A percentile compares a stretch with the other conserved stretches of the same genome.
phyloP scores from a whole-genome alignment of 306 rosid genomes.

The Chamaecrista fasciculata region DNA sequence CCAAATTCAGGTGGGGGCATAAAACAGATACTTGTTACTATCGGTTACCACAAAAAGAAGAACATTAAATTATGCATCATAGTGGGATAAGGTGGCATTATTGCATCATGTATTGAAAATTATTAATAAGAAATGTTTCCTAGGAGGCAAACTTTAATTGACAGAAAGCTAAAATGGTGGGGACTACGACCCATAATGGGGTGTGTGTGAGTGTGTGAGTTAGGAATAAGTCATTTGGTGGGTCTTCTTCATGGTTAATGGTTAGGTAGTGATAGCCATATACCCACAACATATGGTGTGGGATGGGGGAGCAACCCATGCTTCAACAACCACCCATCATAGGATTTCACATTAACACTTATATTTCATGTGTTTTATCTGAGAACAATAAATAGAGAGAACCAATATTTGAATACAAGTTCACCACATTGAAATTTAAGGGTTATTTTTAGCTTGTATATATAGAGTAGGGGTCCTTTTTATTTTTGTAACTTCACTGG shows the following conservation, averaged over 20 bases:
- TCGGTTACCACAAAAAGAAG: slow-evolving; percentile 11
- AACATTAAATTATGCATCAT: slow-evolving; percentile 22
- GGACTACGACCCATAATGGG: slow-evolving; percentile 43
- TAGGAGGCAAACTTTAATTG: slow-evolving; percentile 59
- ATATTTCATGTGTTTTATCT: no score
- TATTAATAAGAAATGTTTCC: slow-evolving; percentile 77
- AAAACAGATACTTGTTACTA: slow-evolving; percentile 4
- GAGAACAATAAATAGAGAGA: no score
- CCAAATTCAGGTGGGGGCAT: slow-evolving; percentile 5
- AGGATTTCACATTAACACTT: no score
- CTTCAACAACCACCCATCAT: slow-evolving; percentile 49
- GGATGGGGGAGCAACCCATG: slow-evolving; percentile 69
- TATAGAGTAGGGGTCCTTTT: no score
- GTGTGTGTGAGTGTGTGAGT: slow-evolving; percentile 8
- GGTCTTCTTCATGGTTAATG: slow-evolving; percentile 47
- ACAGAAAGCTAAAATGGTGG: slow-evolving; percentile 56
- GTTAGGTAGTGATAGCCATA: slow-evolving; percentile 42
- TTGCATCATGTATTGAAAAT: slow-evolving; percentile 20
- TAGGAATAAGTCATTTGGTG: slow-evolving; percentile 43
- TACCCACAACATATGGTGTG: slow-evolving; percentile 47
- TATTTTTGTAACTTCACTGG: no score
- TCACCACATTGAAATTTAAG: no score
- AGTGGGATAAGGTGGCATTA: slow-evolving; percentile 26
- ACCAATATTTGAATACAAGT: no score
- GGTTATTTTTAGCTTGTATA: no score